Percentiles rank a stretch among this genome's conserved stretches.
phyloP scores from a whole-genome alignment of 2,329 filamentous ascomycete species.

The Cryoendolithus antarcticus region DNA sequence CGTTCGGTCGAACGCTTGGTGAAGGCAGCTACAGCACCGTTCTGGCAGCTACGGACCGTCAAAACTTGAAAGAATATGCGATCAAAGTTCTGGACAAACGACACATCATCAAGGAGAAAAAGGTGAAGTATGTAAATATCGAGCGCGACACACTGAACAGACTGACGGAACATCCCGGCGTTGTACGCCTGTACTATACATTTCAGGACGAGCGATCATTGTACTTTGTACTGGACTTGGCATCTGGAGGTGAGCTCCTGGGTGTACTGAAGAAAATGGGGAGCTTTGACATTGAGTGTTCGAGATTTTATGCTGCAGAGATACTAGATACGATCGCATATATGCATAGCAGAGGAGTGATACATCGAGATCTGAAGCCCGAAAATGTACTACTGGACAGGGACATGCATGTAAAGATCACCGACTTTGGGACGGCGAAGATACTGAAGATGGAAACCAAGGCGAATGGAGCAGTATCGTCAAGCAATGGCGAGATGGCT shows the following conservation, averaged over 20 bases:
- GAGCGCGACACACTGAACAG: conserved; percentile 97
- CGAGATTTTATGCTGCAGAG: conserved; percentile 85
- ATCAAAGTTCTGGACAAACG: conserved; percentile 97
- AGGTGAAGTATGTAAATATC: conserved; percentile 99
- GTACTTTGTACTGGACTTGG: conserved; percentile 93
- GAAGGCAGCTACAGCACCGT: conserved; percentile 98
- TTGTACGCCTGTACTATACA: conserved; percentile 94
- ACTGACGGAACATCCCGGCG: conserved; percentile 88
- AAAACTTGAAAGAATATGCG: conserved; percentile 89
- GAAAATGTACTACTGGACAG: conserved; percentile 93
- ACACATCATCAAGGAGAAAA: conserved; percentile 99
- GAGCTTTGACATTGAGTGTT: conserved; percentile 91
- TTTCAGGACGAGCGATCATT: conserved; percentile 94
- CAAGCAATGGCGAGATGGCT: conserved; percentile 16
- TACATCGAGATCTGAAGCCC: conserved; percentile 91
- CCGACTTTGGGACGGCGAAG: conserved; percentile 97
- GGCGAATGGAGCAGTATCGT: conserved; percentile 22
- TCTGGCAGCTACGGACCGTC: conserved; percentile 79
- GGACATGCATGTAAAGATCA: conserved; percentile 97
- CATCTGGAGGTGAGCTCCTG: conserved; percentile 80
- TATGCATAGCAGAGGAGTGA: conserved; percentile 93
- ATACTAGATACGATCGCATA: conserved; percentile 94
- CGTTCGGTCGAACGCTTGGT: conserved; percentile 78
- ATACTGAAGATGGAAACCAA: conserved; percentile 48
- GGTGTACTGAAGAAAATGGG: conserved; percentile 88